A percentile compares a stretch with the other conserved stretches of the same genome.
phyloP scores from a whole-genome alignment of 768 basidiomycete genomes.

The Auricularia heimuer region DNA sequence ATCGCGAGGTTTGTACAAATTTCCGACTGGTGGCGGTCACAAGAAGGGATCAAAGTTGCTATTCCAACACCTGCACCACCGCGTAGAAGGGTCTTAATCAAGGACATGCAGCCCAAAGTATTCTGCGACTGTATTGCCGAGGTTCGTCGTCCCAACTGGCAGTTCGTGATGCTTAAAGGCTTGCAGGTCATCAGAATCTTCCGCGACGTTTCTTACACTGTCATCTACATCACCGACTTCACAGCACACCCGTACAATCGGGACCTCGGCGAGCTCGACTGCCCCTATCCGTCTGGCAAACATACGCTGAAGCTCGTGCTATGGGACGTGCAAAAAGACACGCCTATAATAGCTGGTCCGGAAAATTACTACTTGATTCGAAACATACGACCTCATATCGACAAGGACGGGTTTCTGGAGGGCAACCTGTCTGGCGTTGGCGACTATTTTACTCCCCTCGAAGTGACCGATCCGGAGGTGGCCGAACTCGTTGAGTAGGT shows the following conservation, averaged over 20 bases:
- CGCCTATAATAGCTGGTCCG: background rate
- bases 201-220: background rate
- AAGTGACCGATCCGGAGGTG: background rate
- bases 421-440: background rate
- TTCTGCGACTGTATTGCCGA: conserved; percentile 9
- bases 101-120: conserved; percentile 1
- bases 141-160: background rate
- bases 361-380: background rate
- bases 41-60: background rate
- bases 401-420: background rate
- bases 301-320: background rate
- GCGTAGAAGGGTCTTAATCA: background rate
- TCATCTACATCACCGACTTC: background rate
- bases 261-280: background rate
- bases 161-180: background rate
- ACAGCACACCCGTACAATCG: background rate
- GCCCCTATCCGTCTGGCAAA: background rate
- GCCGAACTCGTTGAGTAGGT: background rate
- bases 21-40: conserved; percentile 8
- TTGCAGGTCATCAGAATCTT: background rate
- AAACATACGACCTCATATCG: background rate
- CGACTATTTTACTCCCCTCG: background rate
- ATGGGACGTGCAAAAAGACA: background rate
- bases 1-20: conserved; percentile 5
- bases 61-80: background rate